phyloP scores from a whole-genome alignment of 2,329 filamentous ascomycete genomes.

The Karstenula rhodostoma region DNA sequence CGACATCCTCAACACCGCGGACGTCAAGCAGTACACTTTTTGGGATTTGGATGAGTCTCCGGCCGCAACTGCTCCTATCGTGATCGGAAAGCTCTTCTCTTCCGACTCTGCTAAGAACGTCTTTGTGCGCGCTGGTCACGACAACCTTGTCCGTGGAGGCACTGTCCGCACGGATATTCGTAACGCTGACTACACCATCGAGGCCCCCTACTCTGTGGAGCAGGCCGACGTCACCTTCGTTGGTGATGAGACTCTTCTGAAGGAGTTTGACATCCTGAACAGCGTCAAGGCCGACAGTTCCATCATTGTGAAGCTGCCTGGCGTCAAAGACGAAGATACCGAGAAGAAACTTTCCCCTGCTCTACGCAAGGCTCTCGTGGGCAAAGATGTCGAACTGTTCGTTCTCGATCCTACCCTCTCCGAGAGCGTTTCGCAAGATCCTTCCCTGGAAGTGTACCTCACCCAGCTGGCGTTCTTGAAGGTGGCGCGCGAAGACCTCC shows the following conservation, averaged over 20 bases:
- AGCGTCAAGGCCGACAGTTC: constrained; percentile 75
- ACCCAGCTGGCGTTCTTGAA: constrained; percentile 85
- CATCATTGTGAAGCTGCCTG: constrained; percentile 77
- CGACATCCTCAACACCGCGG: constrained; percentile 62
- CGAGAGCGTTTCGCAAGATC: constrained; percentile 72
- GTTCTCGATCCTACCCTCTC: constrained; percentile 76
- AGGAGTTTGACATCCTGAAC: constrained; percentile 76
- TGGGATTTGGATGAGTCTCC: constrained; percentile 86
- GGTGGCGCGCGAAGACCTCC: constrained; percentile 72
- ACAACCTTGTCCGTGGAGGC: constrained; percentile 76
- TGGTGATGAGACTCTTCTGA: constrained; percentile 80
- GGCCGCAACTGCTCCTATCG: constrained; percentile 70
- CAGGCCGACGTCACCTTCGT: constrained; percentile 82
- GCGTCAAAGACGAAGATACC: constrained; percentile 84
- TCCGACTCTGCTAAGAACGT: constrained; percentile 69
- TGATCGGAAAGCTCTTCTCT: constrained; percentile 67
- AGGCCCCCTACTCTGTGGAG: constrained; percentile 82
- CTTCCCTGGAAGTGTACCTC: constrained; percentile 69
- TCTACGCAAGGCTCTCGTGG: constrained; percentile 75
- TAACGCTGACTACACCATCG: constrained; percentile 80
- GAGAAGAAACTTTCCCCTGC: constrained; percentile 82
- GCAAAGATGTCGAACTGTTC: constrained; percentile 75
- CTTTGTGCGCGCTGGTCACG: constrained; percentile 65
- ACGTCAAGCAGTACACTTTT: constrained; percentile 85
- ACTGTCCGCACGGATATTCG: constrained; percentile 85